Percentiles rank a stretch among this genome's conserved stretches.
These are phyloP conservation scores for Hypoxylon sp. DNA, from an alignment of 2,329 filamentous ascomycete species.

Conservation along the genomic window DNA sequence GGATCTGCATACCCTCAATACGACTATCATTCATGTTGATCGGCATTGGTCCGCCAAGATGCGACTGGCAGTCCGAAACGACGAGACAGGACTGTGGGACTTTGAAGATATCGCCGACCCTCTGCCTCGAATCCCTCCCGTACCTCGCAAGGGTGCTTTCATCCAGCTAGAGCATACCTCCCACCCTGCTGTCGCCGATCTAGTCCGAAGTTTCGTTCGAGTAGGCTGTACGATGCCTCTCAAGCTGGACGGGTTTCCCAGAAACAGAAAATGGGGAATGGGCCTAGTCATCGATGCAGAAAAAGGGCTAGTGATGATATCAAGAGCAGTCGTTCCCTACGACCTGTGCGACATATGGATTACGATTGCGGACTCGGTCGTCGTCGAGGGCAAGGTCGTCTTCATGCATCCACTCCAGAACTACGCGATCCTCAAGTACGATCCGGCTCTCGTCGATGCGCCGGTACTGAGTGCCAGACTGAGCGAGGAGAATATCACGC, in stretches of 20 bases:
- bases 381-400: slow-evolving; percentile 90
- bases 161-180: slow-evolving; percentile 89
- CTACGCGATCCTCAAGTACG: slow-evolving; percentile 94
- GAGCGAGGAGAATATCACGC: slow-evolving; percentile 81
- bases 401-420: slow-evolving; percentile 98
- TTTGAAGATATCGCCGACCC: slow-evolving; percentile 86
- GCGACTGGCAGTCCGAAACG: slow-evolving; percentile 90
- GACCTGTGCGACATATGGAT: slow-evolving; percentile 96
- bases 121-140: slow-evolving; percentile 75
- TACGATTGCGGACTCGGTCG: slow-evolving; percentile 95
- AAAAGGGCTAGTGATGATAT: slow-evolving; percentile 93
- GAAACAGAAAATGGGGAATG: slow-evolving; percentile 93
- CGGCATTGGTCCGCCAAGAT: slow-evolving; percentile 97
- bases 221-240: slow-evolving; percentile 93
- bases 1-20: slow-evolving; percentile 93
- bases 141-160: slow-evolving; percentile 83
- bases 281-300: slow-evolving; percentile 97
- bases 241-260: slow-evolving; percentile 97
- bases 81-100: slow-evolving; percentile 91
- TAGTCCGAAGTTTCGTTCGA: slow-evolving; percentile 93
- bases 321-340: slow-evolving; percentile 91
- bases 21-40: slow-evolving; percentile 89
- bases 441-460: slow-evolving; percentile 90
- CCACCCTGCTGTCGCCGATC: slow-evolving; percentile 87
- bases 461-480: slow-evolving; percentile 90